A percentile compares a stretch with the other conserved stretches of the same genome.
Conservation (phyloP, 1,139 yeast species). For the Komagataea norvegica region DNA sequence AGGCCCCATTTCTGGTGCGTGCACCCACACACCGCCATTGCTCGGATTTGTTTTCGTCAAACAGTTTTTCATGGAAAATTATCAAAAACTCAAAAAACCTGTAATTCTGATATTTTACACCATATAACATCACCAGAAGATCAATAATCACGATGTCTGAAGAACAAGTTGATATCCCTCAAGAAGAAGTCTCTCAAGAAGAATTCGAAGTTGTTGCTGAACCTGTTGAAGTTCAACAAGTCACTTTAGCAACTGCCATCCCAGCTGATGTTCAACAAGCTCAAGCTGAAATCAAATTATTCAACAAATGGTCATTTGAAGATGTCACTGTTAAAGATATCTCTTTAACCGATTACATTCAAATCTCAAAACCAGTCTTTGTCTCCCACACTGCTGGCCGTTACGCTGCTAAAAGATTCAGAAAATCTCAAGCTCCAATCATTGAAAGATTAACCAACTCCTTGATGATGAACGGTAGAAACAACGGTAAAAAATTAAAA, state of each 20-base stretch:
- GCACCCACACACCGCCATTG: constrained; percentile 1
- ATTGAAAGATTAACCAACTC: constrained; percentile 99
- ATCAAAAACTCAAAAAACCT: constrained; percentile 1
- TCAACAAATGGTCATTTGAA: constrained; percentile 99
- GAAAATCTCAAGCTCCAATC: constrained; percentile 99
- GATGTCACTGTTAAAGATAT: constrained; percentile 97
- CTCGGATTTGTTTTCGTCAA: neutral
- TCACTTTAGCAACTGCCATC: constrained; percentile 87
- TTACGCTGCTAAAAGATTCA: constrained; percentile 99
- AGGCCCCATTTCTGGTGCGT: too few species aligned
- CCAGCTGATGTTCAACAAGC: constrained; percentile 97
- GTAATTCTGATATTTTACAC: neutral
- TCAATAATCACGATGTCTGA: constrained; percentile 27
- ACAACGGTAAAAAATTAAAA: constrained; percentile 99
- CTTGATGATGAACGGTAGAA: constrained; percentile 99
- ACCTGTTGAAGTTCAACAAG: constrained; percentile 74
- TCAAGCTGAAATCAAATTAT: constrained; percentile 92
- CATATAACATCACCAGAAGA: neutral
- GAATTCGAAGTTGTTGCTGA: constrained; percentile 48
- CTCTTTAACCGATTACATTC: constrained; percentile 97
- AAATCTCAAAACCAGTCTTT: constrained; percentile 95
- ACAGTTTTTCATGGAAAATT: constrained; percentile 6
- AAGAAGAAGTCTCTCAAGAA: constrained; percentile 29
- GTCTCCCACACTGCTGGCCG: constrained; percentile 99
- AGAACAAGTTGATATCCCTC: constrained; percentile 29